Evolutionary conservation across 164 flowering plant genomes (phyloP), one percentile per base, ranked within the genome.

Genomic region (Nymphaea thermarum): DNA sequence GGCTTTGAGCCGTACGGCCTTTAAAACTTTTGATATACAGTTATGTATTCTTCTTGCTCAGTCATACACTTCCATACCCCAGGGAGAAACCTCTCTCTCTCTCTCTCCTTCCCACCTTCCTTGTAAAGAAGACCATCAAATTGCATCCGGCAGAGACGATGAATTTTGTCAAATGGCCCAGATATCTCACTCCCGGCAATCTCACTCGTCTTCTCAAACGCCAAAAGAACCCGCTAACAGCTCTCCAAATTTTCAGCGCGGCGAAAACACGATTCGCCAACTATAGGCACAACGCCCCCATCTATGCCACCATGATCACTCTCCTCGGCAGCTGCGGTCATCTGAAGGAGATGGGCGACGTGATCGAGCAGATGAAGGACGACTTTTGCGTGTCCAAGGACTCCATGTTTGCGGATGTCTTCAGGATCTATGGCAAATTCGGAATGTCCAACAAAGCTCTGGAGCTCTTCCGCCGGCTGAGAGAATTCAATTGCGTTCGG

Each of bases 311-410:
- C 66, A 85, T 89, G 80, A 81, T 89, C 67, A 67, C 69, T 70
- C 74, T 84, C 67, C 87, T 91, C 4, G 89, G 80, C 55, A 75
- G 63, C 66, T 77, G 92, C 8, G 78, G 77, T 18, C 76, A 74
- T 25, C 45, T 84, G 65, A 0, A 70, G 53, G 88, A 85, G 75
- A 85, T 91, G 90, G 83, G 78, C 70, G 73, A 80, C n/a, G 78
- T 87, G 11, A 79, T 91, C 67, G 68, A 81, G 53, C 79, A 78
- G 66, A 83, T 89, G 88, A 85, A 80, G 75, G 59, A 72, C 2
- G 98, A 91, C 51, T 85, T 86, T 0, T 89, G 96, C 68, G 80
- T 83, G 70, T 83, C 85, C 70, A 80, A 80, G 71, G 98, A 91
- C 73, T 70, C 81, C 3, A 70, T 82, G 43, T 84, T 89, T 71